Conservation (phyloP, 495 filamentous ascomycete genomes). For the Lineolata rhizophorae region DNA sequence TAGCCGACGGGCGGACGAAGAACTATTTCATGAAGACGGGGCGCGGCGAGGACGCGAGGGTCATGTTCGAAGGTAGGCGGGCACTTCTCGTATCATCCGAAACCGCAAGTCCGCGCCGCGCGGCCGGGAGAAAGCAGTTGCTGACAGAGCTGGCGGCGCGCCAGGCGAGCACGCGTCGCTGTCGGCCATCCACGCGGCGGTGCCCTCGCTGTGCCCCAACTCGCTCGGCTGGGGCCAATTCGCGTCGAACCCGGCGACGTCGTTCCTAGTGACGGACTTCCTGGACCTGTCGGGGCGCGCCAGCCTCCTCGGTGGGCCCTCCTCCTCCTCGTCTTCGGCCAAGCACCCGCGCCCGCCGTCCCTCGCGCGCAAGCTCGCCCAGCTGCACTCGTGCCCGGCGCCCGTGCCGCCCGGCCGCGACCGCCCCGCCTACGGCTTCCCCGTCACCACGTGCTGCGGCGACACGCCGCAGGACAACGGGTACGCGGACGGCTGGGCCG, state of each 20-base stretch:
- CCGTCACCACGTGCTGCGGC: constrained; percentile 66
- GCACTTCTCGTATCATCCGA: neutral
- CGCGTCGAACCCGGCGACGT: constrained; percentile 23
- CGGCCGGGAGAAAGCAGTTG: neutral
- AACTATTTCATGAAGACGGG: constrained; percentile 71
- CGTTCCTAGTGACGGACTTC: constrained; percentile 67
- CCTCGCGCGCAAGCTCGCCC: constrained; percentile 54
- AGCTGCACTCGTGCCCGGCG: constrained; percentile 56
- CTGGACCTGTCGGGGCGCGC: constrained; percentile 33
- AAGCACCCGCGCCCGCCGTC: constrained; percentile 13
- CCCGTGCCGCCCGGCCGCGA: constrained; percentile 36
- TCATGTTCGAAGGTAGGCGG: constrained; percentile 43
- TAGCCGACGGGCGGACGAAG: constrained; percentile 28
- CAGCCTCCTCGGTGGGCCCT: too few species aligned
- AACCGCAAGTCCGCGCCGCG: neutral
- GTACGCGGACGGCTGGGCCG: constrained; percentile 47
- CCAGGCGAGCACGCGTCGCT: constrained; percentile 62
- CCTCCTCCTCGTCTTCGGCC: constrained; percentile 5
- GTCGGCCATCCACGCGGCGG: constrained; percentile 48
- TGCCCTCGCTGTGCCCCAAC: constrained; percentile 53
- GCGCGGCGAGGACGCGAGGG: constrained; percentile 32
- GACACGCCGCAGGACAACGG: constrained; percentile 59
- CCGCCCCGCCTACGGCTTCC: constrained; percentile 54
- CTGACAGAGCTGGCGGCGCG: neutral
- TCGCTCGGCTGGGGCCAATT: constrained; percentile 49